These are phyloP conservation scores for Metarhizium guizhouense DNA, from an alignment of 2,329 filamentous ascomycete genomes.

Conservation along the genomic window DNA sequence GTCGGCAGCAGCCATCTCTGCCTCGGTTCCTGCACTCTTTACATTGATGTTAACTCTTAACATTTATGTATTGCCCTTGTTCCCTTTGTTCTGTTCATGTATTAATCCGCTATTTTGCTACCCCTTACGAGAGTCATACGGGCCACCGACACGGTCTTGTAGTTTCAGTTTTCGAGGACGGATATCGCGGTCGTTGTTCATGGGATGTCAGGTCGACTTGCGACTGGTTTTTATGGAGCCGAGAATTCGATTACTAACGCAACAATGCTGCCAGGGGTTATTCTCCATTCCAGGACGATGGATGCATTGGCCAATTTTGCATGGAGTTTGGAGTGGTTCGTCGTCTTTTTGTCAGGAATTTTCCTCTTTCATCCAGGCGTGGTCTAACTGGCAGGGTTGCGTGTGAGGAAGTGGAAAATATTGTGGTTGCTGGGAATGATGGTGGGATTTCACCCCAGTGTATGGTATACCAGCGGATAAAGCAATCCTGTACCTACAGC, in stretches of 20 bases:
- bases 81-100: too few relatives aligned
- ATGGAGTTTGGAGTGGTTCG: neutral
- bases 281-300: neutral
- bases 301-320: neutral
- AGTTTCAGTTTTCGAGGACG: too few relatives aligned
- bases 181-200: neutral
- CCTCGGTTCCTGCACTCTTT: neutral
- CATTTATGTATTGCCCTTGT: too few relatives aligned
- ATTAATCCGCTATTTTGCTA: too few relatives aligned
- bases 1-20: neutral
- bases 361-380: neutral
- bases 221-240: neutral
- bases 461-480: neutral
- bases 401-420: neutral
- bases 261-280: too few relatives aligned
- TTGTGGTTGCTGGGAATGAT: too few relatives aligned
- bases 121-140: too few relatives aligned
- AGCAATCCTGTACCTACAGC: neutral
- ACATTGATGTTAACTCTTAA: too few relatives aligned
- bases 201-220: too few relatives aligned
- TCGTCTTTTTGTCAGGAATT: neutral
- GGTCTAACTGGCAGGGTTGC: neutral
- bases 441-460: neutral
- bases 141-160: too few relatives aligned
- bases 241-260: neutral